Conservation (phyloP, 768 basidiomycete species). For the Inosperma sp. region DNA sequence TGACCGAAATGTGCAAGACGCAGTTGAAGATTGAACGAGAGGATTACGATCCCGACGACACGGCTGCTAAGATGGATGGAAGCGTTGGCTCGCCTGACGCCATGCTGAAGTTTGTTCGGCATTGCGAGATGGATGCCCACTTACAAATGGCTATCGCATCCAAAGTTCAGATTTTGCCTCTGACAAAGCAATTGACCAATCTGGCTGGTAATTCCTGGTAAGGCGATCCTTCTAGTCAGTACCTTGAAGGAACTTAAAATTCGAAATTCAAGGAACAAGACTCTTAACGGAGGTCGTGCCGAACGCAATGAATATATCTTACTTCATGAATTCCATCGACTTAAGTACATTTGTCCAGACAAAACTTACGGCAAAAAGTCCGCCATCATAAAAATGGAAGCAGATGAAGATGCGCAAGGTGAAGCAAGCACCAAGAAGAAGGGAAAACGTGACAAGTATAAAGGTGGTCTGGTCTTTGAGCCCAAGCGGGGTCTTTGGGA, state of each 20-base stretch:
- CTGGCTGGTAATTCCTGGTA: slow-evolving; percentile 97
- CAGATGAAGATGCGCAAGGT: slow-evolving; percentile 53
- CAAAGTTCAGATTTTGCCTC: slow-evolving; percentile 89
- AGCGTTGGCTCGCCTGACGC: slow-evolving; percentile 69
- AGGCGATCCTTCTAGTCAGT: slow-evolving; percentile 16
- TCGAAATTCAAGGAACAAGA: slow-evolving; percentile 74
- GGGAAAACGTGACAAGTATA: slow-evolving; percentile 88
- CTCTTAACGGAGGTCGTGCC: slow-evolving; percentile 93
- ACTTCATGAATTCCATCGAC: slow-evolving; percentile 92
- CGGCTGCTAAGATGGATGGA: slow-evolving; percentile 84
- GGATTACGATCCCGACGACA: slow-evolving; percentile 96
- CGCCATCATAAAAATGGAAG: slow-evolving; percentile 44
- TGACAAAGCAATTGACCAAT: slow-evolving; percentile 92
- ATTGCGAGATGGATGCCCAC: slow-evolving; percentile 94
- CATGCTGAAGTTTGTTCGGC: slow-evolving; percentile 82
- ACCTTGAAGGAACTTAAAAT: not conserved
- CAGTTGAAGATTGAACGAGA: slow-evolving; percentile 83
- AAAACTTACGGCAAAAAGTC: slow-evolving; percentile 82
- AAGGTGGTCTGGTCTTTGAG: slow-evolving; percentile 96
- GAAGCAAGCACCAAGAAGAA: slow-evolving; percentile 50
- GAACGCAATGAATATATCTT: slow-evolving; percentile 99
- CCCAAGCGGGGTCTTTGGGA: slow-evolving; percentile 97
- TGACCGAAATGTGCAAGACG: slow-evolving; percentile 94
- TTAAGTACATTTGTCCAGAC: slow-evolving; percentile 96
- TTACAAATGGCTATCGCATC: slow-evolving; percentile 95